Evolutionary conservation across 331 rosid species (phyloP), one percentile per base, ranked within the genome.

Genomic region (Acacia concinna): DNA sequence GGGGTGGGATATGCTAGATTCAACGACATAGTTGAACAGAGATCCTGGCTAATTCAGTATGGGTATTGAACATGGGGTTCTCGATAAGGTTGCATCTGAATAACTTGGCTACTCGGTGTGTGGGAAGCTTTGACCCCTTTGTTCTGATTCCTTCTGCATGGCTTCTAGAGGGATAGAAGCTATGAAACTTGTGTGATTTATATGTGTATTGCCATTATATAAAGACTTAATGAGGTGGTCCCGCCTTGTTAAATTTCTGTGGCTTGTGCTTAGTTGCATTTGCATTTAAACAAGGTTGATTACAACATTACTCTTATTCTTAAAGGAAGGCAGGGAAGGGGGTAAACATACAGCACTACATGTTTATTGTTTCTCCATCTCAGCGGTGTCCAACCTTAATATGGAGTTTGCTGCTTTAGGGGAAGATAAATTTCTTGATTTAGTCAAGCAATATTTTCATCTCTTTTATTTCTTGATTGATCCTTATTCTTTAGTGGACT

Each of bases 401-500:
- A 40, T 62, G 68, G 76, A 77, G 73, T 76, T 71, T 28, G 79
- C 73, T 54, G 62, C 35, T 71, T 23, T 31, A 20, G 51, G 67
- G 11, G 18, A 72, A 37, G 57, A 60, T 27, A 51, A 79, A 21
- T 60, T 49, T 44, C 67, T 78, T 59, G 67, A 68, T 38, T 73
- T 78, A 54, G 52, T 68, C 52, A 35, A 41, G 35, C 30, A 25
- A 25, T 59, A 12, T 60, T 40, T 46, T 64, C 35, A 65, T 28
- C 30, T 28, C 70, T 47, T 51, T 54, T 37, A 28, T 77, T 72
- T 31, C 56, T 68, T 57, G 21, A 21, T 41, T 62, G 31, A 73
- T 6, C 31, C 14, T 56, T 56, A 56, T 23, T 74, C 30, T 51
- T 66, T 81, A 38, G 20, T 47, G 38, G 75, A 63, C 51, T 34